Evolutionary conservation across 345 rosid genomes (phyloP), one percentile per base, ranked within the genome.

Genomic region (Rhizophora apiculata): DNA sequence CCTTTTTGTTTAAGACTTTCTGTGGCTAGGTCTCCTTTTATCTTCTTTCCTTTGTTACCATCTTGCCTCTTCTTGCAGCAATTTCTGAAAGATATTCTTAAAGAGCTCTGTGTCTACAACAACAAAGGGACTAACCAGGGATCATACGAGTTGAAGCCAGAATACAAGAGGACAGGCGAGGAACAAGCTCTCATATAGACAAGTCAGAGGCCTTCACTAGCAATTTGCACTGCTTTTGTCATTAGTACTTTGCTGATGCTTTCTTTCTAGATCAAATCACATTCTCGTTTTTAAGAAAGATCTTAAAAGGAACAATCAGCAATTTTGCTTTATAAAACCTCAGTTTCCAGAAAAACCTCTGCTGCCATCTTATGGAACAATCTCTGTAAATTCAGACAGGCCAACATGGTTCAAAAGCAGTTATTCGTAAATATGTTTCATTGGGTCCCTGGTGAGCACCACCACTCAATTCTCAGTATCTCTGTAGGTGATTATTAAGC

Each of bases 121-220:
- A 91, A 91, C 82, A 91, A 85, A 75, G 96, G 94, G 56, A 77
- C 85, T 21, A 87, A 84, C 70, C 96, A 91, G 79, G 94, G 94
- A 66, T 80, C 96, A 43, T 90, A 90, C 72, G 94, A 88, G 84
- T 83, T 91, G 67, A 91, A 91, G 85, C 92, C 87, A 36, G 96
- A 91, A 72, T 91, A 88, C 83, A 87, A 82, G 87, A 88, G 66
- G 78, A 49, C 92, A 20, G 55, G 57, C n/a, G 85, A 82, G 2
- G 85, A 85, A 29, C 73, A 76, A 63, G 39, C 68, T 56, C 62
- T 59, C 26, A 26, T 68, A 64, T 67, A 83, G 68, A 27, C 4
- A 22, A 56, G 30, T 21, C 15, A 56, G 60, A 34, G 37, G 37
- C 6, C 37, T 34, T 22, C 10, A 56, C 60, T 22, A 6, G 22